Conservation (phyloP, 441 rosid genomes). For the Geranium incanum region DNA sequence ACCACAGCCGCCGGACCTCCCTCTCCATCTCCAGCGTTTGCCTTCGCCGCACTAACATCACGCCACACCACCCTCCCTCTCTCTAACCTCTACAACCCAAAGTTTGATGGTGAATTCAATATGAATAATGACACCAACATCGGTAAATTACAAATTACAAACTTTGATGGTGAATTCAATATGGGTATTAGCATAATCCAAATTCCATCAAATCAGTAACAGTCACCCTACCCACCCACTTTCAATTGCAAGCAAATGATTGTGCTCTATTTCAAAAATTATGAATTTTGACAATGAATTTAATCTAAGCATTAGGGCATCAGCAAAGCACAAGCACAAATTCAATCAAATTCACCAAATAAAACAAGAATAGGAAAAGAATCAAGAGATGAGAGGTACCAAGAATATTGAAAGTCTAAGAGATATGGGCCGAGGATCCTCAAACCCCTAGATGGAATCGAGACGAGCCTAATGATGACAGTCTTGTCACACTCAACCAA, state of each 20-base stretch:
- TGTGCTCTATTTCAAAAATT: neutral
- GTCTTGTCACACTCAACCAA: constrained; percentile 79
- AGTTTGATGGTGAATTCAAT: too few species aligned
- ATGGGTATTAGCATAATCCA: neutral
- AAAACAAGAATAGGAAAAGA: neutral
- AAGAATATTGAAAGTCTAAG: constrained; percentile 83
- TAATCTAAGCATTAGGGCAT: neutral
- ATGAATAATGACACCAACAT: too few species aligned
- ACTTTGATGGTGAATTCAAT: neutral
- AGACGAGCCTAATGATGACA: constrained; percentile 58
- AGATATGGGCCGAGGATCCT: constrained; percentile 88
- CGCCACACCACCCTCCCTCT: too few species aligned
- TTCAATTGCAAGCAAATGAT: neutral
- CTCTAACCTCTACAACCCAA: too few species aligned
- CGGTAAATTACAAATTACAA: too few species aligned
- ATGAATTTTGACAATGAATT: neutral
- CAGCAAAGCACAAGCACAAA: neutral
- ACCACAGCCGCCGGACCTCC: too few species aligned
- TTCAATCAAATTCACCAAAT: neutral
- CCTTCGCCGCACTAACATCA: too few species aligned
- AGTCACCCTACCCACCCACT: neutral
- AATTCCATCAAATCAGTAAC: neutral
- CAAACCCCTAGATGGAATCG: constrained; percentile 88
- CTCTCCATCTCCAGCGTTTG: too few species aligned
- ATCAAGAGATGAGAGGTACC: constrained; percentile 32